Conservation (phyloP, 2,329 filamentous ascomycete species). For the Aspergillus udagawae region DNA sequence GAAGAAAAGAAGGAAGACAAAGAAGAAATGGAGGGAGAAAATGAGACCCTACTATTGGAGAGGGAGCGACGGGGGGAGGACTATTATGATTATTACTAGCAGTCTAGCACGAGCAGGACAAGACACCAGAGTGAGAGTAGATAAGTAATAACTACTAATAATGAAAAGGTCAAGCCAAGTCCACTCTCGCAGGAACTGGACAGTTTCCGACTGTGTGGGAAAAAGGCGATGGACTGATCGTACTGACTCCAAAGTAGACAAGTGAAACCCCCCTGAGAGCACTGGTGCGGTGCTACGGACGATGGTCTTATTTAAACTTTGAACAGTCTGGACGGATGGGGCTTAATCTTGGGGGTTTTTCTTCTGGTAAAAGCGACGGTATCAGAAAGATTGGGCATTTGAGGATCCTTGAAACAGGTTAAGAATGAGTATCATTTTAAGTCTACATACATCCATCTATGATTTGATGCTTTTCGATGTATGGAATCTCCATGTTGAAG, state of each 20-base stretch:
- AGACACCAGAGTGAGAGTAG: neutral
- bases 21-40: constrained; percentile 5
- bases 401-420: neutral
- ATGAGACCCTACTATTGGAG: neutral
- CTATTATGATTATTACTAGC: constrained; percentile 1
- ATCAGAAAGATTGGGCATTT: neutral
- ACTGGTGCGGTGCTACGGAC: neutral
- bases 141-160: neutral
- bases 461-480: neutral
- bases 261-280: neutral
- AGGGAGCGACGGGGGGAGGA: constrained; percentile 2
- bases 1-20: constrained; percentile 11
- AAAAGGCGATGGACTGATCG: neutral
- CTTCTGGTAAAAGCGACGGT: neutral
- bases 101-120: neutral
- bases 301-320: neutral
- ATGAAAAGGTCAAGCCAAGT: neutral
- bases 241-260: neutral
- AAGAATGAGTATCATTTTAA: neutral
- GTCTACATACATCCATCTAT: neutral
- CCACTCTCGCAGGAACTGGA: neutral
- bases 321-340: neutral
- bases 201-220: neutral
- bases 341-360: too few species aligned
- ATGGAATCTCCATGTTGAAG: neutral